Base-by-base conservation (phyloP, 2,329 filamentous ascomycete species). In the Metarhizium anisopliae region DNA sequence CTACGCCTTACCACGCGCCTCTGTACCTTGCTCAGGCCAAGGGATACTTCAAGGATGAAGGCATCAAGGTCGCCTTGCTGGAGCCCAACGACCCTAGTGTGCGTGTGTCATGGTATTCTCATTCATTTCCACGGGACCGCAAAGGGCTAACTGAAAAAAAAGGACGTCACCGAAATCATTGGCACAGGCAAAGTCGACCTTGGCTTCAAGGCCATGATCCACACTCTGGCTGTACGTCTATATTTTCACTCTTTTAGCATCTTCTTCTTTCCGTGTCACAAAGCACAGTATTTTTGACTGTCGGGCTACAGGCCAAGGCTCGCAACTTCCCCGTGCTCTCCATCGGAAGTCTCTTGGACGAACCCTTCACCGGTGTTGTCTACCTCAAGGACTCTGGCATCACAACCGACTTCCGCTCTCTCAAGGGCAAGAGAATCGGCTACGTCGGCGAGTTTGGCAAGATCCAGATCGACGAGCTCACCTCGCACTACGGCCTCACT, bases 161-260 rank as follows among this genome's bases (percentile, higher is more conserved):
- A 85, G 80, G 87, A 91, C 76, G 87, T 91, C 59, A 91, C 87
- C 59, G 87, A 90, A 69, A 89, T 91, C 69, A 88, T 91, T 61
- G 87, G 87, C 57, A 84, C 80, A 55, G 84, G 83, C 59, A 90
- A 89, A 67, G 84, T 89, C 52, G 86, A 90, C 66, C 81, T 90
- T 65, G 87, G 87, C 49, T 90, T 89, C 79, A 91, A 90, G 71
- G 87, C 87, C 61, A 90, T 91, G 87, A 91, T 91, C 62, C 87
- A 91, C 66, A 90, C 87, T 8, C 79, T 91, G 58, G 87, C 86
- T 55, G 83, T 85, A 71, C 59, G 76, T 69, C 25, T 40, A 13
- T 5, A 32, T 38, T 4, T 18, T 16, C 29, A 30, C 32, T 35
- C 32, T 11, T 35, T 11, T 35, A 25, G 25, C 25, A 25, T 35